Evolutionary conservation across 192 early-diverging fungal species (phyloP), one percentile per base, ranked within the genome.

Genomic region (Podila epicladia): DNA sequence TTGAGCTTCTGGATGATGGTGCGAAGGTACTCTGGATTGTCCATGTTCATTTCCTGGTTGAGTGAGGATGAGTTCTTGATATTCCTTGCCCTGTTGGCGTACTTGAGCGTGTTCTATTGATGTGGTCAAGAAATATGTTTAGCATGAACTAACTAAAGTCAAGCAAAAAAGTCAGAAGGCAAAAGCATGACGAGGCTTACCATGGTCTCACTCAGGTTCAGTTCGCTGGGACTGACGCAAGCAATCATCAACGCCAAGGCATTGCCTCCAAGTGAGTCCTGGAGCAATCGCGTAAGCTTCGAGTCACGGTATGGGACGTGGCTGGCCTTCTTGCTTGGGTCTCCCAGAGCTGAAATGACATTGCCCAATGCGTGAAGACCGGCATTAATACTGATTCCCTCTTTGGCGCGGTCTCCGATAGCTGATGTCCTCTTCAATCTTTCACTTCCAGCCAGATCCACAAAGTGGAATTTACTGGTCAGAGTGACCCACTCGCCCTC

Each of bases 371-470:
- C 97, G 62, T 98, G 83, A 13, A 99, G 86, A 6, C 97, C 98
- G 38, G 95, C 93, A 82, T 98, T 99, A 83, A 98, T 99, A 29
- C 93, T 93, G 62, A 99, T 99, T 66, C 97, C 97, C 75, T 99
- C 97, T 75, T 94, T 94, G 68, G 93, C 93, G 58, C 97, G 88
- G 58, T 97, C 97, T 32, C 97, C 97, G 61, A 92, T 93, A 1
- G 97, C 96, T 28, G 94, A 89, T 13, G 97, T 99, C 41, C 94
- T 90, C 86, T 99, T 99, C 19, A 99, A 85, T 38, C 94, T 83
- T 85, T 99, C 98, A 58, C 95, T 96, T 33, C 98, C 98, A 24
- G 98, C 98, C 83, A 99, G 84, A 86, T 99, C 98, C 17, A 99
- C 98, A 88, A 99, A 99, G 79, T 98, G 95, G 65, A 99, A 96